Percentiles rank a stretch among this genome's conserved stretches.
Conservation (phyloP, 768 basidiomycete species). For the Trametes coccinea region DNA sequence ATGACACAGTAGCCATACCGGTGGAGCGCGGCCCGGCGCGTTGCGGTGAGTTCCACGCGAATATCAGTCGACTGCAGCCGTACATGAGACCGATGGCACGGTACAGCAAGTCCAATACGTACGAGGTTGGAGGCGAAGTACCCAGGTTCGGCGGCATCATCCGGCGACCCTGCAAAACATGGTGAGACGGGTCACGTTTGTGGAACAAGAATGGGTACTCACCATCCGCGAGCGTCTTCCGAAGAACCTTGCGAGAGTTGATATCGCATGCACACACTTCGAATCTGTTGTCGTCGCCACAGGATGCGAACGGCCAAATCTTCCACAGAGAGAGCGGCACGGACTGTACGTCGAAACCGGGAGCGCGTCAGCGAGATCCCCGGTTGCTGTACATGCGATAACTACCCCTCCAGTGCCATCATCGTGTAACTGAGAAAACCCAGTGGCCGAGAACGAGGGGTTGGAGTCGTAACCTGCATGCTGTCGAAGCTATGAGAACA, state of each 20-base stretch:
- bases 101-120: slow-evolving; percentile 9
- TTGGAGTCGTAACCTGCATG: slow-evolving; percentile 42
- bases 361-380: too few relatives aligned
- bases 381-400: too few relatives aligned
- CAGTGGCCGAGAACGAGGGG: slow-evolving; percentile 40
- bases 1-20: slow-evolving; percentile 36
- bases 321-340: slow-evolving; percentile 63
- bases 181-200: neutral
- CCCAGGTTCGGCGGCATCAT: slow-evolving; percentile 63
- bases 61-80: slow-evolving; percentile 49
- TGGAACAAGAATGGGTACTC: neutral
- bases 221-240: slow-evolving; percentile 54
- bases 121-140: slow-evolving; percentile 67
- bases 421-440: slow-evolving; percentile 65
- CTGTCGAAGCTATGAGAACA: slow-evolving; percentile 16
- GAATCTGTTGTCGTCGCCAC: slow-evolving; percentile 41
- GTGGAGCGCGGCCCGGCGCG: slow-evolving; percentile 59
- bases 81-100: neutral
- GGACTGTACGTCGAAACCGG: slow-evolving; percentile 33
- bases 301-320: slow-evolving; percentile 52
- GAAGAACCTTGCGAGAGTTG: slow-evolving; percentile 43
- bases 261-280: slow-evolving; percentile 52
- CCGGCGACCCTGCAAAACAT: slow-evolving; percentile 46
- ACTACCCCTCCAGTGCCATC: slow-evolving; percentile 56
- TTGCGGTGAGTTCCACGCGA: slow-evolving; percentile 60